Conservation (phyloP, 495 filamentous ascomycete genomes). For the Trichoderma reesei region DNA sequence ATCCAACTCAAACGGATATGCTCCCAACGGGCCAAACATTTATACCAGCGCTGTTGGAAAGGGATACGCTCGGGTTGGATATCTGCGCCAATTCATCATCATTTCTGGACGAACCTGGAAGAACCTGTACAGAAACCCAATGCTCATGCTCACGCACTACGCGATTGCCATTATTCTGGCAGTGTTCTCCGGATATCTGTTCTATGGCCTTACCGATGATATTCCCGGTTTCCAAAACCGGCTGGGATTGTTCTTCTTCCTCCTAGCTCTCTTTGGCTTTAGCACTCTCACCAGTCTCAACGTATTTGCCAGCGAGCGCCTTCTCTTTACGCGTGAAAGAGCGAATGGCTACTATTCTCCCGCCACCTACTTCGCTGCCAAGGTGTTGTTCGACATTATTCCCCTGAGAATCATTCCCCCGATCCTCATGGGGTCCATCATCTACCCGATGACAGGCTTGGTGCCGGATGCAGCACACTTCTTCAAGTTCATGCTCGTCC, state of each 20-base stretch:
- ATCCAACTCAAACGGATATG: slow-evolving; percentile 45
- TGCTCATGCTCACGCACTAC: slow-evolving; percentile 98
- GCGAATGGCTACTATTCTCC: slow-evolving; percentile 98
- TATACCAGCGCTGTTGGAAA: slow-evolving; percentile 49
- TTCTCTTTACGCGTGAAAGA: slow-evolving; percentile 86
- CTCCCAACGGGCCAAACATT: slow-evolving; percentile 34
- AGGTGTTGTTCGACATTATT: slow-evolving; percentile 91
- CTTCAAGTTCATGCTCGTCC: slow-evolving; percentile 78
- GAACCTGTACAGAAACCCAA: slow-evolving; percentile 94
- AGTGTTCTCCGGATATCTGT: slow-evolving; percentile 87
- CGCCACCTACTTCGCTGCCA: slow-evolving; percentile 89
- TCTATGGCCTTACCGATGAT: slow-evolving; percentile 91
- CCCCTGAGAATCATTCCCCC: slow-evolving; percentile 89
- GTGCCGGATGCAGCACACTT: slow-evolving; percentile 77
- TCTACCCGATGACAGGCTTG: slow-evolving; percentile 97
- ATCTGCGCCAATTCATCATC: slow-evolving; percentile 73
- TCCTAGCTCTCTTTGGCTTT: slow-evolving; percentile 92
- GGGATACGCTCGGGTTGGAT: slow-evolving; percentile 73
- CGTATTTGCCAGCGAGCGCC: slow-evolving; percentile 85
- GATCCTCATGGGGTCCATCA: slow-evolving; percentile 90
- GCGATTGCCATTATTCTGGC: slow-evolving; percentile 95
- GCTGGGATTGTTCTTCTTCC: slow-evolving; percentile 96
- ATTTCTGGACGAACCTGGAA: slow-evolving; percentile 88
- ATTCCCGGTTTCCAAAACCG: slow-evolving; percentile 97
- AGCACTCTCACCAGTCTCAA: slow-evolving; percentile 87